Base-by-base conservation (phyloP, 352 stramenopile species). In the Globisporangium paroecandrum region DNA sequence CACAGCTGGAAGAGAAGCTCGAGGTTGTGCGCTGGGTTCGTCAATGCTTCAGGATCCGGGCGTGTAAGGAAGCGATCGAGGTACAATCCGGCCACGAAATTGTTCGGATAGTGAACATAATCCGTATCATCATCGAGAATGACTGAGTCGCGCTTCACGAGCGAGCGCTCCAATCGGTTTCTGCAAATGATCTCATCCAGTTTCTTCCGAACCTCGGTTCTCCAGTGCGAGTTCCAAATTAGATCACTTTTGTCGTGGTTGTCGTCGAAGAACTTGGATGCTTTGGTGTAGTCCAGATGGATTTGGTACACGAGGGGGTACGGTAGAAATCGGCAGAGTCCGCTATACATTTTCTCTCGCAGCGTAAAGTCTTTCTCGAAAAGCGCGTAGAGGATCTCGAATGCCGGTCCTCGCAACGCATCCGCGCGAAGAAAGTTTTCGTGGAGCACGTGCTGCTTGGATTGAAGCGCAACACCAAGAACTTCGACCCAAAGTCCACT, bases 261-360 rank as follows among this genome's bases (percentile, higher is more conserved):
- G 69, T 92, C 86, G 34, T 94, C 86, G 38, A 94, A 94, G 63
- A 93, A 93, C 54, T 87, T 75, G 7, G 75, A 72, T 13, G 86
- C 81, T 41, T 88, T 85, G 66, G 72, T 90, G 8, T 85, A 85
- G 65, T 94, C 84, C 51, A 93, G 61, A 56, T 94, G 84, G 61
- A 94, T 87, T 74, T 93, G 84, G 60, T 93, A 94, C 27, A 94
- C 84, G 55, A 94, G 77, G 4, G 86, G 84, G 47, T 94, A 93
- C 24, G 86, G 86, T 55, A 94, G 70, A 65, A 94, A 94, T 1
- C 84, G 76, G 22, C 82, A 88, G 13, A 94, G 72, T 0, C 75
- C 78, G 24, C 73, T 87, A 63, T 91, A 93, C 83, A 94, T 93
- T 18, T 79, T 77, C 64, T 93, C 83, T 47, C 81, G 75, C 22